Percentiles rank a stretch among this genome's conserved stretches.
These are phyloP conservation scores for Flaveria brownii DNA, from an alignment of 129 eudicot genomes.

Conservation along the genomic window DNA sequence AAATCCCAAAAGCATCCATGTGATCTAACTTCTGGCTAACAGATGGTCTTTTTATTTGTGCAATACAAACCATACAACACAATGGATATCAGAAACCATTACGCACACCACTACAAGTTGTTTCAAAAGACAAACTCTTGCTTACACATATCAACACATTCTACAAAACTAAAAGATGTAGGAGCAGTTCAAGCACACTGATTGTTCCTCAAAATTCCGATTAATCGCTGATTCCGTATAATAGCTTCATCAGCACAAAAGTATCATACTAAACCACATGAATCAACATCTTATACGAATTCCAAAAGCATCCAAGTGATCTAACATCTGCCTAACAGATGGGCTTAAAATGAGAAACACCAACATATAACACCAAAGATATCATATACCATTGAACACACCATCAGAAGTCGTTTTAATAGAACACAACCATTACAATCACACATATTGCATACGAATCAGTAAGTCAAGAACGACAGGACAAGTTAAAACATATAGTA, in stretches of 20 bases:
- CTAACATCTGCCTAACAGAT: not conserved
- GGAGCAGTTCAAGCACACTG: no score
- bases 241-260: no score
- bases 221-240: no score
- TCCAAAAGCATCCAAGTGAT: no score
- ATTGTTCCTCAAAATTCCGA: no score
- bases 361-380: not conserved
- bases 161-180: no score
- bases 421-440: constrained; percentile 11
- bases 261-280: no score
- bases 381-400: not conserved
- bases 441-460: constrained; percentile 24
- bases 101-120: not conserved
- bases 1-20: not conserved
- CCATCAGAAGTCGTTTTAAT: not conserved
- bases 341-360: not conserved
- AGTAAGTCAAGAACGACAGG: constrained; percentile 13
- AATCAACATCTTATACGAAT: not conserved
- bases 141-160: no score
- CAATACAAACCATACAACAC: no score
- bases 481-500: not conserved
- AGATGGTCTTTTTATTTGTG: no score
- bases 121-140: not conserved
- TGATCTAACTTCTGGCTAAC: not conserved
- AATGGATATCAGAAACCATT: no score